Percentiles rank a stretch among this genome's conserved stretches.
Conservation (phyloP, 2,329 filamentous ascomycete species). For the Fonsecaea pugnacius region DNA sequence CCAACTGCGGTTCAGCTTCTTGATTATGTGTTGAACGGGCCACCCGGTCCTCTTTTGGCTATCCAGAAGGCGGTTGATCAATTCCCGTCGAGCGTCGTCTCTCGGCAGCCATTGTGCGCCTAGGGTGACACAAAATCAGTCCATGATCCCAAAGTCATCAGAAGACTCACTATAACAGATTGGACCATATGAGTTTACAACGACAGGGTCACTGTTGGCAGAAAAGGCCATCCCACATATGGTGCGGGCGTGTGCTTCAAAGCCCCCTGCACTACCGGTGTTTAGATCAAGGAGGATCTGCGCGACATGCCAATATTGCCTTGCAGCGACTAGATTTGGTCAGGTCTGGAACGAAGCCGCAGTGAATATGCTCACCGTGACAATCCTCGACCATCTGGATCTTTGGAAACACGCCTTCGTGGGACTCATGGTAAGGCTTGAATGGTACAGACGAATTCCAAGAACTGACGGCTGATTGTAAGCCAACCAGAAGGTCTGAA, state of each 20-base stretch:
- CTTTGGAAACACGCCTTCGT: conserved; percentile 43
- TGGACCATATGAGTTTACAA: conserved; percentile 57
- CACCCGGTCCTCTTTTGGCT: conserved; percentile 25
- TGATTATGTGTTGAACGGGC: conserved; percentile 15
- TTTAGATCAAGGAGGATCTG: conserved; percentile 41
- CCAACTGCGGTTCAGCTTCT: conserved; percentile 21
- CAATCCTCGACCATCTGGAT: conserved; percentile 50
- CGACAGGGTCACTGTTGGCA: conserved; percentile 48
- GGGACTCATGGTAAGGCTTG: conserved; percentile 38
- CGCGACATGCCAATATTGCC: conserved; percentile 51
- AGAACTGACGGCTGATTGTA: conserved; percentile 35
- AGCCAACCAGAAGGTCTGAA: conserved; percentile 12
- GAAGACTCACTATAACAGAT: conserved; percentile 51
- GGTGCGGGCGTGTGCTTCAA: conserved; percentile 45
- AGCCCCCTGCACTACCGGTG: conserved; percentile 36
- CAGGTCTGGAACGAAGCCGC: not conserved
- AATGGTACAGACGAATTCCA: conserved; percentile 47
- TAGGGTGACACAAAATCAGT: not conserved
- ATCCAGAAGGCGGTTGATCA: conserved; percentile 18
- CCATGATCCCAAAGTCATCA: not conserved
- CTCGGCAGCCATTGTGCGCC: conserved; percentile 21
- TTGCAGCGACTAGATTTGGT: conserved; percentile 44
- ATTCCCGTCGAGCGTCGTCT: conserved; percentile 16
- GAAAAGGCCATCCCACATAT: conserved; percentile 55
- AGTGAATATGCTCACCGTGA: conserved; percentile 45